phyloP scores from a whole-genome alignment of 768 basidiomycete genomes.

The Crucibulum laeve region DNA sequence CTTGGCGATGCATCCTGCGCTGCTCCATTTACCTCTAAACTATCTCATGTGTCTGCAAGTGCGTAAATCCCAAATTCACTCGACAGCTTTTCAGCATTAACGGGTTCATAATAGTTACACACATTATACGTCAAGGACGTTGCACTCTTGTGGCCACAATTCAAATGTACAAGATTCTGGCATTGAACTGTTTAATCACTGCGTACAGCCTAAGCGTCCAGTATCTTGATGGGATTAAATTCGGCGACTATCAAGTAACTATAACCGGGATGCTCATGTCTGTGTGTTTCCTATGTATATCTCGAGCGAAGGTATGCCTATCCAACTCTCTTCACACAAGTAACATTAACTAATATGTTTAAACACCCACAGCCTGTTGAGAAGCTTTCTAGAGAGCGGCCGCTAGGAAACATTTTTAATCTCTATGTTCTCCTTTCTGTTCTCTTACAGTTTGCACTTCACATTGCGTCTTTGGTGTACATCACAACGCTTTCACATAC shows the following conservation, averaged over 20 bases:
- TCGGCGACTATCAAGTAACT: constrained; percentile 98
- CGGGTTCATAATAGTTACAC: constrained; percentile 59
- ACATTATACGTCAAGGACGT: constrained; percentile 97
- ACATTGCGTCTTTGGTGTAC: constrained; percentile 87
- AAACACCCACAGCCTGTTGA: constrained; percentile 74
- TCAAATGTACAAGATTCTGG: constrained; percentile 99
- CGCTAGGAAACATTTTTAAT: constrained; percentile 95
- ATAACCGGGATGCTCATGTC: constrained; percentile 97
- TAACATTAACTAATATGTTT: not conserved
- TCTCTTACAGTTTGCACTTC: constrained; percentile 88
- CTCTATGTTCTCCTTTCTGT: constrained; percentile 92
- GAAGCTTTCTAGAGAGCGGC: constrained; percentile 89
- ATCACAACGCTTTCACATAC: constrained; percentile 83
- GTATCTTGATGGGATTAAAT: constrained; percentile 98
- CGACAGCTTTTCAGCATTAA: constrained; percentile 1
- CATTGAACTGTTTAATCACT: constrained; percentile 95
- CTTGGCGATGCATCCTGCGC: constrained; percentile 99
- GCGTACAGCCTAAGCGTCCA: constrained; percentile 98
- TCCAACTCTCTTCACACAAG: too few relatives aligned
- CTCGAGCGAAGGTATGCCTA: constrained; percentile 90
- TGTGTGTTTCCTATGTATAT: constrained; percentile 97
- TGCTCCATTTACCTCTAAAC: constrained; percentile 96
- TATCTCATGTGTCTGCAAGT: constrained; percentile 97
- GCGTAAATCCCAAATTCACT: constrained; percentile 24
- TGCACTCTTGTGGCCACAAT: constrained; percentile 98